Percentiles rank a stretch among this genome's conserved stretches.
These are phyloP conservation scores for Fragilaria radians DNA, from an alignment of 108 stramenopile genomes.

Conservation along the genomic window DNA sequence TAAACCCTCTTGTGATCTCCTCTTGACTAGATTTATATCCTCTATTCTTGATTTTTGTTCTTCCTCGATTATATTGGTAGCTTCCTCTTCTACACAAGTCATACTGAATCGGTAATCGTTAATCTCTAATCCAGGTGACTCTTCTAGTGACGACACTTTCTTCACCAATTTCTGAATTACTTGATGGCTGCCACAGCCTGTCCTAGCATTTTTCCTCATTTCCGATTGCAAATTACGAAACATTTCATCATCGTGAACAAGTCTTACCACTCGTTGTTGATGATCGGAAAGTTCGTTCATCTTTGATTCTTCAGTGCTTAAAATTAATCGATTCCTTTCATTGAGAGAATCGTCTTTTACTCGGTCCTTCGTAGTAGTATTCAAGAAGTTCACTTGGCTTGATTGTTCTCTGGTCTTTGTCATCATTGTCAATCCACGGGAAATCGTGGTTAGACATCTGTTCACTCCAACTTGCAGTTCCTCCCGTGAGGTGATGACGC, in stretches of 20 bases:
- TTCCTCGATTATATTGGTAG: conserved; percentile 92
- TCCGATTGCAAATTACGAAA: conserved; percentile 89
- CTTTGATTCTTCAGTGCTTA: conserved; percentile 94
- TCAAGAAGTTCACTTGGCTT: conserved; percentile 85
- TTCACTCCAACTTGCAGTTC: conserved; percentile 69
- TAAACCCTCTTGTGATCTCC: too few species aligned
- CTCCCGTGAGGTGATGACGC: conserved; percentile 68
- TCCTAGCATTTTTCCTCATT: conserved; percentile 77
- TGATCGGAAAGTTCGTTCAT: conserved; percentile 95
- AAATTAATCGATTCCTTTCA: conserved; percentile 98
- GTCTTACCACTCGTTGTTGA: conserved; percentile 94
- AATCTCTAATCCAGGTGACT: conserved; percentile 99
- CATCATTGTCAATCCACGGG: conserved; percentile 89
- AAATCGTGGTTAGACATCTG: conserved; percentile 89
- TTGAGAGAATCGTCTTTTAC: conserved; percentile 86
- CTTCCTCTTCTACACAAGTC: conserved; percentile 94
- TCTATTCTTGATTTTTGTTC: conserved; percentile 91
- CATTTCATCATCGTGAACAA: conserved; percentile 92
- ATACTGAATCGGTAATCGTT: conserved; percentile 98
- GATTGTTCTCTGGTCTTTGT: conserved; percentile 78
- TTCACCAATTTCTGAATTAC: too few species aligned
- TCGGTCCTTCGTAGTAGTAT: conserved; percentile 92
- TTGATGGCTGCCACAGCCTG: too few species aligned
- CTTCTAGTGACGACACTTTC: too few species aligned
- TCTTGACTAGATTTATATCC: too few species aligned